Evolutionary conservation across 2,329 filamentous ascomycete species (phyloP).

Genomic region (Fusarium sp.): DNA sequence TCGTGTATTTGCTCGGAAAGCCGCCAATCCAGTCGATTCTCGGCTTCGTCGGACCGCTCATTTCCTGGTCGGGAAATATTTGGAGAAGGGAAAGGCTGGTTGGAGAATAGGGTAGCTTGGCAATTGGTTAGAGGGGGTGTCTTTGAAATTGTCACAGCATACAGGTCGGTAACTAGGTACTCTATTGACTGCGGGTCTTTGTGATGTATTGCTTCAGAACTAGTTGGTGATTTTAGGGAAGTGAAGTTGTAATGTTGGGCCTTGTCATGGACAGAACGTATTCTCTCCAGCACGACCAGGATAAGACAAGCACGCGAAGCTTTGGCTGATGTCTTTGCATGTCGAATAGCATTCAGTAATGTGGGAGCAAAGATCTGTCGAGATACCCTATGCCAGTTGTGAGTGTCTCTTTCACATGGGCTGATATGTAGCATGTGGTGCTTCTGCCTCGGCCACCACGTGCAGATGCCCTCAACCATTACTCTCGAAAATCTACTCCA

Average conservation of each 20-base stretch:
- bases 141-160: not conserved
- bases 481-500: not conserved
- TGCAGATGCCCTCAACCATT: not conserved
- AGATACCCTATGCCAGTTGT: not conserved
- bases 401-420: not conserved
- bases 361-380: too few relatives aligned
- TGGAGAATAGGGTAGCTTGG: not conserved
- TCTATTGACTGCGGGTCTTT: too few relatives aligned
- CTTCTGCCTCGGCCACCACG: not conserved
- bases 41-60: not conserved
- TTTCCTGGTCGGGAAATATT: not conserved
- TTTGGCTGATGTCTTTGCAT: not conserved
- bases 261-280: too few relatives aligned
- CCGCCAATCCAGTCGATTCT: constrained; percentile 1
- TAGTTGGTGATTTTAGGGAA: too few relatives aligned
- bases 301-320: not conserved
- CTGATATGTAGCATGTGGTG: not conserved
- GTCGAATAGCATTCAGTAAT: not conserved
- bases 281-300: too few relatives aligned
- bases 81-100: not conserved
- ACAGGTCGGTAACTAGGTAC: not conserved
- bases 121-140: not conserved
- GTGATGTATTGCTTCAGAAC: too few relatives aligned
- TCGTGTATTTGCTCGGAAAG: not conserved
- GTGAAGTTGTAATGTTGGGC: too few relatives aligned